A percentile compares a stretch with the other conserved stretches of the same genome.
Evolutionary conservation across 768 basidiomycete genomes (phyloP).

Genomic region (Leccinum aurantiacum): DNA sequence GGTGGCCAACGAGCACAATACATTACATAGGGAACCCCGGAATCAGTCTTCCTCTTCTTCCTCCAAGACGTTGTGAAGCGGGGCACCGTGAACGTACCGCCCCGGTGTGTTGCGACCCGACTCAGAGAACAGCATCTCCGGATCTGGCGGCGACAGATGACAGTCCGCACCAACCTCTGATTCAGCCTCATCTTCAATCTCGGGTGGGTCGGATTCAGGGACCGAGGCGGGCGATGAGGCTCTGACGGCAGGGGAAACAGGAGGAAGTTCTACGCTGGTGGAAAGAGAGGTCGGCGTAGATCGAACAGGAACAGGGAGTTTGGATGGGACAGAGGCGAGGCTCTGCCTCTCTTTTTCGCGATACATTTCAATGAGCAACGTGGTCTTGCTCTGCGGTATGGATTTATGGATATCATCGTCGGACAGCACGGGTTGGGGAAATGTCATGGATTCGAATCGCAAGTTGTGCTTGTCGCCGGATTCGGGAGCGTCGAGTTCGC

Average conservation of each 20-base stretch:
- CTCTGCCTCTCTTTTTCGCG: constrained; percentile 62
- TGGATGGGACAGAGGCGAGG: constrained; percentile 25
- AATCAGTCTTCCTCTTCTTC: constrained; percentile 68
- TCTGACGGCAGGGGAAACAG: constrained; percentile 1
- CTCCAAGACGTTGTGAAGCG: constrained; percentile 82
- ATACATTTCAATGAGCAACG: constrained; percentile 84
- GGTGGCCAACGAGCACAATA: constrained; percentile 22
- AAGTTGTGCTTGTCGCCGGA: constrained; percentile 26
- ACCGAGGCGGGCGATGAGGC: constrained; percentile 16
- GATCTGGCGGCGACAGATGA: constrained; percentile 34
- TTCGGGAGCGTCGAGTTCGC: constrained; percentile 34
- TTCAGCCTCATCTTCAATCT: constrained; percentile 29
- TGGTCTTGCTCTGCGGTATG: constrained; percentile 57
- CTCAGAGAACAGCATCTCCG: constrained; percentile 41
- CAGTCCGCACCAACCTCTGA: constrained; percentile 24
- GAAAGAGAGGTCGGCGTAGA: constrained; percentile 8
- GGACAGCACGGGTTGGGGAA: constrained; percentile 18
- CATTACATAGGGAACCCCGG: constrained; percentile 17
- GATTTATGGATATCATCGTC: constrained; percentile 17
- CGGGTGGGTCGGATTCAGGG: constrained; percentile 25
- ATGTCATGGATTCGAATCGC: constrained; percentile 31
- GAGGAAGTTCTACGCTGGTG: constrained; percentile 13
- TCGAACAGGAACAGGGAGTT: constrained; percentile 34
- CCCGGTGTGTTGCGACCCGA: constrained; percentile 61
- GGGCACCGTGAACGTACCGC: constrained; percentile 81